phyloP scores from a whole-genome alignment of 192 early-diverging fungal species.

The Geosiphon pyriformis region DNA sequence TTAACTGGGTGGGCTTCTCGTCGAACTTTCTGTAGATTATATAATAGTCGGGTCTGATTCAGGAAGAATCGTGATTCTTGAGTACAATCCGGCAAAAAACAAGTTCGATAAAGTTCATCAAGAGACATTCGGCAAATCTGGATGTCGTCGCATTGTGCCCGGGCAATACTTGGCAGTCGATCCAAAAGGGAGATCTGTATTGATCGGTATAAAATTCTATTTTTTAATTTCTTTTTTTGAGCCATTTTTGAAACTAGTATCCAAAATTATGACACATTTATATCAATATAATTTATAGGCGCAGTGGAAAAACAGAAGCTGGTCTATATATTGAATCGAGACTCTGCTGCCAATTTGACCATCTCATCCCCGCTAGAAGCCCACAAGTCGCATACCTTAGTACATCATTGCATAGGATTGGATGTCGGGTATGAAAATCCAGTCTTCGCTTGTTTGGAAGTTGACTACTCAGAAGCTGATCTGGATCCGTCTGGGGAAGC shows the following conservation, averaged over 20 bases:
- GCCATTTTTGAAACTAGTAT: no score
- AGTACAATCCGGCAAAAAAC: constrained; percentile 73
- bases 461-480: constrained; percentile 78
- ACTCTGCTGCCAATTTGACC: constrained; percentile 70
- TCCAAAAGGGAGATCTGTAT: constrained; percentile 92
- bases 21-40: constrained; percentile 59
- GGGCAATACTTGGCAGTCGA: constrained; percentile 96
- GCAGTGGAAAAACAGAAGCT: constrained; percentile 93
- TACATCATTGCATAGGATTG: constrained; percentile 77
- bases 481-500: constrained; percentile 68
- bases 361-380: constrained; percentile 97
- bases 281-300: constrained; percentile 37
- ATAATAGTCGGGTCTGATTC: constrained; percentile 87
- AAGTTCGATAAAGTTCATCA: constrained; percentile 77
- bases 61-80: constrained; percentile 83
- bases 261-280: no score
- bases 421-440: constrained; percentile 99
- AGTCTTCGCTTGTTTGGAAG: constrained; percentile 91
- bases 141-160: constrained; percentile 81
- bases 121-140: constrained; percentile 93
- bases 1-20: background rate
- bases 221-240: constrained; percentile 1
- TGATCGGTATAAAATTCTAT: constrained; percentile 56
- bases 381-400: constrained; percentile 71
- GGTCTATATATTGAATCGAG: constrained; percentile 95